Base-by-base conservation (phyloP, 306 rosid species). In the Citrullus mucosospermus region DNA sequence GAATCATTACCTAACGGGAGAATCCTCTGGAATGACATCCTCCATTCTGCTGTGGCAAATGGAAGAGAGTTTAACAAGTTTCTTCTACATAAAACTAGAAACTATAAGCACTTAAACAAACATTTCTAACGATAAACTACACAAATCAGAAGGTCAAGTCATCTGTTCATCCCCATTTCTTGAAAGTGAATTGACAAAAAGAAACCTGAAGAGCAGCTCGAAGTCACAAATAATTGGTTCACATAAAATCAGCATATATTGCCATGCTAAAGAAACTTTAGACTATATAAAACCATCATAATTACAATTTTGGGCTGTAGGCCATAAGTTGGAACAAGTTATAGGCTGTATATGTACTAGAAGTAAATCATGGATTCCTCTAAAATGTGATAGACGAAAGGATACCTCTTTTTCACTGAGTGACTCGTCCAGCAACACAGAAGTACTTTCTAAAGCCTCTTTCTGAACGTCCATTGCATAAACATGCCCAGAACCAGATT, bases 21-120 rank as follows among this genome's bases (percentile, higher is more conserved):
- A 72, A 84, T 81, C 82, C 71, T 39, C 83, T 46, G 92, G 87
- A 85, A 94, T 84, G 84, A 88, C 88, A 82, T 88, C 86, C 53
- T 83, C 90, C 95, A 94, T 89, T 89, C 87, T 85, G 87, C 96
- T 92, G 82, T 94, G 97, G 86, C 98, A 92, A 78, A 79, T 85
- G 79, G 86, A 86, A 85, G 85, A 80, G 80, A 92, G 92, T 78
- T 86, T 83, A 78, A 92, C 88, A 71, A 79, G 86, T 81, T 86
- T 84, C 73, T 79, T 89, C 97, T 94, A 92, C 91, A 87, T 32
- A 75, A 25, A 81, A 69, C 79, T 82, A 78, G 83, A 70, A 67
- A 68, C 16, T 73, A 59, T 60, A 61, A 78, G 80, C 54, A 69
- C 69, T 76, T 57, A 71, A 81, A 80, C 30, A 50, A 39, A 56